Percentiles rank a stretch among this genome's conserved stretches.
phyloP scores from a whole-genome alignment of 2,329 filamentous ascomycete genomes.

The Fusarium falciforme region DNA sequence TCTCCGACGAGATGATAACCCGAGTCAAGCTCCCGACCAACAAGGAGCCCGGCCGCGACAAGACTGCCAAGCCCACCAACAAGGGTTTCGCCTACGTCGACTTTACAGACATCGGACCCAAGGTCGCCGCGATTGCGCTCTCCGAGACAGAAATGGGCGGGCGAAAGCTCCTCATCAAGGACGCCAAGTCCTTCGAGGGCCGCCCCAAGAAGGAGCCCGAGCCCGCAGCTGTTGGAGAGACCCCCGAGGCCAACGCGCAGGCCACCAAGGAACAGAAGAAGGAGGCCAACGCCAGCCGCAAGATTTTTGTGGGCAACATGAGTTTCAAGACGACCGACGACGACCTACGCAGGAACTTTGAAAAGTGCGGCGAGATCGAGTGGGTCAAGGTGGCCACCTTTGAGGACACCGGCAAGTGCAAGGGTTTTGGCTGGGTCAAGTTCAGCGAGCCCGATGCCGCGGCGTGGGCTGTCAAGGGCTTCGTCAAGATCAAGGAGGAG shows the following conservation, averaged over 20 bases:
- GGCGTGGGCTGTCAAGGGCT: conserved; percentile 78
- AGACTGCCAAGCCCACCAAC: conserved; percentile 64
- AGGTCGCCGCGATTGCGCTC: conserved; percentile 82
- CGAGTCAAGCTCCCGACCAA: conserved; percentile 82
- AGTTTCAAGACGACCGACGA: conserved; percentile 86
- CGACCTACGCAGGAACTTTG: conserved; percentile 82
- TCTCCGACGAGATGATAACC: conserved; percentile 79
- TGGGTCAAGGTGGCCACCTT: conserved; percentile 94
- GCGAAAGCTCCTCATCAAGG: conserved; percentile 91
- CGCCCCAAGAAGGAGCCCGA: conserved; percentile 75
- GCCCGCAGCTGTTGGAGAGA: conserved; percentile 40
- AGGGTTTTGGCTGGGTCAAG: conserved; percentile 95
- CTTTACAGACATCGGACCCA: conserved; percentile 76
- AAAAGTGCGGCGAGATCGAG: conserved; percentile 83
- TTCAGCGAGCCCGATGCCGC: conserved; percentile 85
- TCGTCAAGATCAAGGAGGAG: conserved; percentile 76
- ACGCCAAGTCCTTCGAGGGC: conserved; percentile 90
- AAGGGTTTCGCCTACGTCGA: conserved; percentile 98
- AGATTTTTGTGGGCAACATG: conserved; percentile 93
- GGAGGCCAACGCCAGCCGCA: conserved; percentile 74
- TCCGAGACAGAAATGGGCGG: conserved; percentile 85
- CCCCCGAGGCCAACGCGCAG: conserved; percentile 47
- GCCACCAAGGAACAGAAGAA: conserved; percentile 50
- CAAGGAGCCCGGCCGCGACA: conserved; percentile 59
- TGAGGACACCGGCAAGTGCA: conserved; percentile 97